Evolutionary conservation across 352 stramenopile genomes (phyloP), one percentile per base, ranked within the genome.

Genomic region (Globisporangium nagaii): DNA sequence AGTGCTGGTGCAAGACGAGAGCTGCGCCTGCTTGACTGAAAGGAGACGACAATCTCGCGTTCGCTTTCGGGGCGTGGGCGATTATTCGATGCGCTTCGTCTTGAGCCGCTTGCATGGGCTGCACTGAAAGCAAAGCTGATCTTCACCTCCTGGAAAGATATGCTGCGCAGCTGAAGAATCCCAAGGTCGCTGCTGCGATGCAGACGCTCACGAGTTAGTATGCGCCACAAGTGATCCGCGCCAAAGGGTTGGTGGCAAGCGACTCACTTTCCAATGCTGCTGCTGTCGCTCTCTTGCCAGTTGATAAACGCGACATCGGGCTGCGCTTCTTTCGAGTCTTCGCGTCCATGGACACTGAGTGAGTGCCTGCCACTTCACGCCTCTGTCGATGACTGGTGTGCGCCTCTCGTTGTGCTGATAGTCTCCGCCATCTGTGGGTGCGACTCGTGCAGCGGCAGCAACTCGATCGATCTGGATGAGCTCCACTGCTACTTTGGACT

Each of bases 401-500:
- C 22, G 41, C 31, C 22, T 41, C 35, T 41, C 2, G 35, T n/a
- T 41, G 35, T 41, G 17, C 35, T 41, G 11, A 20, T 13, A 13
- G n/a, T 27, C 17, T 11, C 2, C 34, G 6, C n/a, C 7, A 15
- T 22, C 15, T 27, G 6, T 46, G 27, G 2, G 4, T 11, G 39
- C 10, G 15, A 30, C 19, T 30, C 2, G 11, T 31, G 2, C 27
- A 85, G 74, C 10, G 60, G 40, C n/a, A 86, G 72, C 58, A 70
- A 79, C 53, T 68, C 72, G n/a, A 82, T 84, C 30, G 72, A 79
- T 39, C 42, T 86, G 31, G 62, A 76, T 30, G 70, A 86, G 48
- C 68, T 84, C 25, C 68, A 82, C 30, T 53, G 50, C 4, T 78
- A 69, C 55, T 69, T 84, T 5, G 57, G 61, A 2, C 43, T 84